Conservation (phyloP, 2,329 filamentous ascomycete species). For the Thelonectria blattea region DNA sequence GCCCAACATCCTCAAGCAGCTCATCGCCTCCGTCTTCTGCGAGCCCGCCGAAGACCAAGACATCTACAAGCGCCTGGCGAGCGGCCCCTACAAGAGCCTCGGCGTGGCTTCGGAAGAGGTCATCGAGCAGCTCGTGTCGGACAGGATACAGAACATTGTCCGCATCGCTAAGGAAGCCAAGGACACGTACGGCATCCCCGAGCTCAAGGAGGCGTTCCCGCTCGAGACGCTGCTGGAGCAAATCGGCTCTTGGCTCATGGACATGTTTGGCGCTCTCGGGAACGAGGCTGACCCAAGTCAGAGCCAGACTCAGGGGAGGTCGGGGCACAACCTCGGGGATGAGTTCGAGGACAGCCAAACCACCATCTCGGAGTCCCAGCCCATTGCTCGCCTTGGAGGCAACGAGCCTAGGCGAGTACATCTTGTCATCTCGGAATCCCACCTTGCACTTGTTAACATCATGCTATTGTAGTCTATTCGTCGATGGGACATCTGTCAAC, state of each 20-base stretch:
- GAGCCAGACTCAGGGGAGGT: background rate
- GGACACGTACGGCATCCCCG: slow-evolving; percentile 11
- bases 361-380: slow-evolving; percentile 34
- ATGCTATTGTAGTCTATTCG: slow-evolving; percentile 26
- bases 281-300: background rate
- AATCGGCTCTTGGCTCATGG: slow-evolving; percentile 28
- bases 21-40: slow-evolving; percentile 43
- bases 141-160: slow-evolving; percentile 31
- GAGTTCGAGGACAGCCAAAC: slow-evolving; percentile 27
- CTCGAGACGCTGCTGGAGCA: slow-evolving; percentile 25
- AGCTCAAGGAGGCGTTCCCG: slow-evolving; percentile 28
- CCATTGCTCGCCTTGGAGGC: slow-evolving; percentile 30
- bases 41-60: slow-evolving; percentile 11
- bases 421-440: background rate
- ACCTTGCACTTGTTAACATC: slow-evolving; percentile 2
- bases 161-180: slow-evolving; percentile 19
- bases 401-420: slow-evolving; percentile 27
- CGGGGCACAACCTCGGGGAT: slow-evolving; percentile 15
- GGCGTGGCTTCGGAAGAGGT: slow-evolving; percentile 23
- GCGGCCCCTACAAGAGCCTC: slow-evolving; percentile 38
- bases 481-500: slow-evolving; percentile 25
- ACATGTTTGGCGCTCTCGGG: slow-evolving; percentile 22
- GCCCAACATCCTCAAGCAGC: slow-evolving; percentile 21
- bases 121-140: slow-evolving; percentile 30
- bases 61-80: slow-evolving; percentile 21